A percentile compares a stretch with the other conserved stretches of the same genome.
These are phyloP conservation scores for Nakaseomyces sp. DNA, from an alignment of 1,139 yeast species.

Conservation along the genomic window DNA sequence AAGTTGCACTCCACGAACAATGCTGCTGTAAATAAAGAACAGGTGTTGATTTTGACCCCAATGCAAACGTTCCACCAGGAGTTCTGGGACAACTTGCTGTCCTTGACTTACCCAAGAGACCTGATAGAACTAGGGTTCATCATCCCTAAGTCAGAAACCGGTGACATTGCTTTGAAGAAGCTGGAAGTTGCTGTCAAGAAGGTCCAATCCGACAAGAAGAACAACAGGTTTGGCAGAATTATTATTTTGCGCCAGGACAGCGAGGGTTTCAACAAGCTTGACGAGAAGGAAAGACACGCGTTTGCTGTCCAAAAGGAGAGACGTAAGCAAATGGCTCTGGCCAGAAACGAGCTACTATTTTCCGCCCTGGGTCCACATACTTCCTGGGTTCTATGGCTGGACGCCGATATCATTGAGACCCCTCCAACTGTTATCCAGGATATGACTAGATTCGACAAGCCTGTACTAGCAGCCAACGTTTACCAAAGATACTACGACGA, in stretches of 20 bases:
- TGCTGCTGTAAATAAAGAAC: slow-evolving; percentile 67
- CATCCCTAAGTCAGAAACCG: slow-evolving; percentile 70
- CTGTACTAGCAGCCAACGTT: slow-evolving; percentile 85
- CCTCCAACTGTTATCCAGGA: slow-evolving; percentile 79
- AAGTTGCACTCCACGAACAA: slow-evolving; percentile 58
- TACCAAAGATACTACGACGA: slow-evolving; percentile 69
- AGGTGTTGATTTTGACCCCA: slow-evolving; percentile 78
- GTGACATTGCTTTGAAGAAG: slow-evolving; percentile 63
- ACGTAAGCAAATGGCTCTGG: slow-evolving; percentile 83
- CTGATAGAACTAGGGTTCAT: slow-evolving; percentile 85
- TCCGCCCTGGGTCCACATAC: slow-evolving; percentile 86
- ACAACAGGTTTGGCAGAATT: slow-evolving; percentile 61
- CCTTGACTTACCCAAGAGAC: slow-evolving; percentile 72
- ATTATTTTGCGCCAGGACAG: slow-evolving; percentile 89
- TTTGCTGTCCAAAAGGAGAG: slow-evolving; percentile 79
- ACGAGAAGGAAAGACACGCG: slow-evolving; percentile 73
- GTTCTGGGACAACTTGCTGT: slow-evolving; percentile 78
- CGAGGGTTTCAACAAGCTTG: slow-evolving; percentile 56
- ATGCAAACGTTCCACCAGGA: slow-evolving; percentile 74
- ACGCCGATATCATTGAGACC: slow-evolving; percentile 86
- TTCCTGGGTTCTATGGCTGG: slow-evolving; percentile 94
- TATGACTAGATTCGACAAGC: slow-evolving; percentile 75
- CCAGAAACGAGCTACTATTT: slow-evolving; percentile 82
- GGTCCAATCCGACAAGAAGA: slow-evolving; percentile 50
- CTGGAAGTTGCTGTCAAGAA: slow-evolving; percentile 69